A percentile compares a stretch with the other conserved stretches of the same genome.
Conservation (phyloP, 805 yeast genomes). For the Candida tammaniensis region DNA sequence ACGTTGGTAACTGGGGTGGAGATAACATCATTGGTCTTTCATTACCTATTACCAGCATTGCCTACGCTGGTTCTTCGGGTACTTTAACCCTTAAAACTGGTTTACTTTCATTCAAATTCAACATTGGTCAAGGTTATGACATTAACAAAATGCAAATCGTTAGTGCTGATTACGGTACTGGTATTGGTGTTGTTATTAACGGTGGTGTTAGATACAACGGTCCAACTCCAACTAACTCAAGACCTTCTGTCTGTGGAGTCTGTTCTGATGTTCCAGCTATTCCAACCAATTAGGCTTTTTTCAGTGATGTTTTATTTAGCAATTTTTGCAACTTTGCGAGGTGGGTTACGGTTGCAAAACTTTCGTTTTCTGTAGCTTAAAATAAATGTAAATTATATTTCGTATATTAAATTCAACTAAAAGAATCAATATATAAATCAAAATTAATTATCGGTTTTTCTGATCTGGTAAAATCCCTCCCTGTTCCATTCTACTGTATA, state of each 20-base stretch:
- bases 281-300: no score
- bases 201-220: slow-evolving; percentile 16
- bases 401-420: no score
- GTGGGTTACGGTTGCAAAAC: no score
- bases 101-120: slow-evolving; percentile 9
- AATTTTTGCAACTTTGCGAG: no score
- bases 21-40: slow-evolving; percentile 14
- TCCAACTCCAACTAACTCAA: slow-evolving; percentile 14
- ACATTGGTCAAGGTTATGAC: slow-evolving; percentile 19
- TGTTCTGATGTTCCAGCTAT: slow-evolving; percentile 14
- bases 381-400: no score
- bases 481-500: no score
- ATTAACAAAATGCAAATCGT: slow-evolving; percentile 10
- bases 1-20: slow-evolving; percentile 19
- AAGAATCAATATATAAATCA: no score
- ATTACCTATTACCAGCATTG: slow-evolving; percentile 8
- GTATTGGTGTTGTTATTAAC: slow-evolving; percentile 16
- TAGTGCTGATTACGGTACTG: slow-evolving; percentile 14
- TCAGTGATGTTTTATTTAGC: no score
- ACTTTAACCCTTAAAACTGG: slow-evolving; percentile 10
- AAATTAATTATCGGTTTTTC: no score
- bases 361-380: no score
- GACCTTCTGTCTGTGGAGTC: slow-evolving; percentile 15
- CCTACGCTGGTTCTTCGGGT: slow-evolving; percentile 9
- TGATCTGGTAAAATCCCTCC: no score